A percentile compares a stretch with the other conserved stretches of the same genome.
phyloP scores from a whole-genome alignment of 352 stramenopile species.

The Globisporangium canariense region DNA sequence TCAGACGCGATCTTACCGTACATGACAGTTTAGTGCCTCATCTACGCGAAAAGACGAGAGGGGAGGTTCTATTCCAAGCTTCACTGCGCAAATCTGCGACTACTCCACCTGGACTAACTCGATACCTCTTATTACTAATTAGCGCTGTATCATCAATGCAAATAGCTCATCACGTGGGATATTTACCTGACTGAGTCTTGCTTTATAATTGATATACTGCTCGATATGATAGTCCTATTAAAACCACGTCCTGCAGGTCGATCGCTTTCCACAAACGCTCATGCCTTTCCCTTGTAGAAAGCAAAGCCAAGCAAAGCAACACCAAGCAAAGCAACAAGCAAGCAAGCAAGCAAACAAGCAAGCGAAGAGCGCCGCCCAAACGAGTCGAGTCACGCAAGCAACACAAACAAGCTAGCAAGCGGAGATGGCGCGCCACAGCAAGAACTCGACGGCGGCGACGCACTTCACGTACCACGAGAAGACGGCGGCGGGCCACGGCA shows the following conservation, averaged over 20 bases:
- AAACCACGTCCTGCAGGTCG: background rate
- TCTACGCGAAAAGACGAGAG: too few relatives aligned
- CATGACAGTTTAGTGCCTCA: background rate
- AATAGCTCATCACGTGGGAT: too few relatives aligned
- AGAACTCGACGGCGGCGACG: slow-evolving; percentile 84
- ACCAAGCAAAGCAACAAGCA: background rate
- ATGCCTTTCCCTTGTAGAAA: background rate
- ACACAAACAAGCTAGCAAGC: background rate
- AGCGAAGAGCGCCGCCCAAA: background rate
- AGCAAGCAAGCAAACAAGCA: background rate
- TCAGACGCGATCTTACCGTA: background rate
- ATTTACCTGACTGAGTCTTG: background rate
- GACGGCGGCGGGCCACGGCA: slow-evolving; percentile 70
- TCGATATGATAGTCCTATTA: background rate
- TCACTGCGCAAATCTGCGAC: background rate
- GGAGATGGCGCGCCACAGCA: slow-evolving; percentile 76
- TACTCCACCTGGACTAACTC: background rate
- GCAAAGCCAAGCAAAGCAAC: background rate
- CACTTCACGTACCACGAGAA: slow-evolving; percentile 88
- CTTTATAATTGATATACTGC: background rate
- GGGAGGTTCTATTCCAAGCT: too few relatives aligned
- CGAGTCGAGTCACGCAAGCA: background rate
- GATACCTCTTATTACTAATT: background rate
- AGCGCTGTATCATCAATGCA: too few relatives aligned
- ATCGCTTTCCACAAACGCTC: background rate